Base-by-base conservation (phyloP, 2,329 filamentous ascomycete genomes). In the Blastomyces parvus region DNA sequence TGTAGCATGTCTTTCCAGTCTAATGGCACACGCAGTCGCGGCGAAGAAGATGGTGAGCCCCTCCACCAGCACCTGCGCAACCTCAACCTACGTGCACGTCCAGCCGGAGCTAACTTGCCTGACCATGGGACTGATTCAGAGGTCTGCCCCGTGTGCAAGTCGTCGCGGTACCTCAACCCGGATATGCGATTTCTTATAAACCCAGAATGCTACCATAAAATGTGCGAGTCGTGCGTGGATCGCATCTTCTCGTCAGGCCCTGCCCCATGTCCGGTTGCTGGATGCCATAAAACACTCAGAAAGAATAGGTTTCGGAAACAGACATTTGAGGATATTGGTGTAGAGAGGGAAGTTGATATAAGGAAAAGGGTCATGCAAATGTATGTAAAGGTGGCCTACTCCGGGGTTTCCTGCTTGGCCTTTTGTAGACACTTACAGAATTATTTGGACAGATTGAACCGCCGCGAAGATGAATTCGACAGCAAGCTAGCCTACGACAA, bases 121-220 rank as follows among this genome's bases (percentile, higher is more conserved):
- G 50, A 58, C 22, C n/a, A 36, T 53, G 33, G 36, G n/a, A 44
- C 59, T 27, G 46, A 61, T 61, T 8, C 48, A 84, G 91, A 97
- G 77, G 89, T 92, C 73, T 99, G 94, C 79, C 94, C 93, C 64
- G 90, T 97, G 69, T 99, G 94, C 88, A 97, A 97, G 79, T 95
- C 91, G 64, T 90, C 90, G 65, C 90, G 91, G 67, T 97, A 97
- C 81, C 88, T 97, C 71, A 97, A 97, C 81, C 87, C 87, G 65
- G 88, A 91, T 79, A 92, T 99, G 84, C 84, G 88, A 67, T 97
- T 99, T 79, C 88, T 94, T 70, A 92, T 99, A 80, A 97, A 97
- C 76, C 91, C 93, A 9, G 91, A 96, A 81, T 99, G 94, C 84
- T 99, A 99, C 81, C 94, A 99, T 82, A 91, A 91, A 69, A 97